Base-by-base conservation (phyloP, 805 yeast species). In the Candida krabiensis region DNA sequence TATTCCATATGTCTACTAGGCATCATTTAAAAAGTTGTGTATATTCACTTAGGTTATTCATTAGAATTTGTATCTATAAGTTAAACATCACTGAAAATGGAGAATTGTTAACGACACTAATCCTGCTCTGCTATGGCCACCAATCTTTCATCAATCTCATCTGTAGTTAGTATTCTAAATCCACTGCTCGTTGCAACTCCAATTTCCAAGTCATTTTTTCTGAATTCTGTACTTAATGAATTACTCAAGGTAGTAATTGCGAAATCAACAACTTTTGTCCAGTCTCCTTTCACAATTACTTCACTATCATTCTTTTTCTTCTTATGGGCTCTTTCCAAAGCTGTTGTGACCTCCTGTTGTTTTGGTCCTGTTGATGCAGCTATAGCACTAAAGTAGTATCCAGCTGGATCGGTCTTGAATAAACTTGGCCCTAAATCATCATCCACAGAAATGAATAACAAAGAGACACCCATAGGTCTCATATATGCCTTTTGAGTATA, bases 401-500 rank as follows among this genome's bases (percentile, higher is more conserved):
- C 99, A 3, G 99, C 98, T 13, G 99, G 99, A 65, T 93, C 99
- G 50, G 93, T 82, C 70, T 91, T 93, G 70, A 77, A 89, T 43
- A 93, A 73, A 54, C 81, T 79, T 19, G 99, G 96, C 1, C 98
- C 99, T 37, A 70, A 63, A 64, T 83, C 95, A 58, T 88, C 96
- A 63, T 89, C 97, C 40, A 86, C 82, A 30, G 95, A 79, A 41
- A 89, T 75, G 56, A 91, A 83, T 18, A 96, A 88, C 58, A 89
- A 73, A 19, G 96, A 87, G 43, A 91, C 96, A 26, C 99, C 99
- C 50, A 89, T 72, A 18, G 99, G 99, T 66, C 99, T 80, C 98
- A 93, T 93, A 65, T 91, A 91, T 9, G 98, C 98, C 60, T 97
- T 77, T 67, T 93, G 99, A 28, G 99, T 93, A 65, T 89, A 93